Percentiles rank a stretch among this genome's conserved stretches.
Conservation (phyloP, 345 rosid species). For the Aquilaria sinensis region DNA sequence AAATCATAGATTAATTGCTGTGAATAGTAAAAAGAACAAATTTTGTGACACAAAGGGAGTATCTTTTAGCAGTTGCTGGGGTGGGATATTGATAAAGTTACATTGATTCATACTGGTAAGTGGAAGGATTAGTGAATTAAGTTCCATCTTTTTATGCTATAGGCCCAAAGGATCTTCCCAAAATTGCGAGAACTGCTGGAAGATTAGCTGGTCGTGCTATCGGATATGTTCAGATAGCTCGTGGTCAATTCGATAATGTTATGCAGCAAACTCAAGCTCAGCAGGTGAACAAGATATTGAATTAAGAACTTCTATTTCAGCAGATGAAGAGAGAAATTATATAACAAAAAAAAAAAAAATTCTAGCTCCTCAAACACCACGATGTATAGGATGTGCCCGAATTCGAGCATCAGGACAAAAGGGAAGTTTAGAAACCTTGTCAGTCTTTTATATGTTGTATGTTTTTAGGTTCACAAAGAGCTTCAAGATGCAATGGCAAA, state of each 20-base stretch:
- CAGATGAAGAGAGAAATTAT: too few relatives aligned
- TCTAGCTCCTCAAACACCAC: too few relatives aligned
- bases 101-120: neutral
- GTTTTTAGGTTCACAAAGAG: constrained; percentile 70
- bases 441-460: neutral
- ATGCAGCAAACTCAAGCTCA: constrained; percentile 92
- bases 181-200: constrained; percentile 71
- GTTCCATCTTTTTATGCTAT: constrained; percentile 8
- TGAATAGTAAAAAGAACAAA: too few relatives aligned
- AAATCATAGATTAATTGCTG: too few relatives aligned
- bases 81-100: neutral
- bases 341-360: too few relatives aligned
- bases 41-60: neutral
- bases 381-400: too few relatives aligned
- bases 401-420: too few relatives aligned
- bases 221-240: constrained; percentile 78
- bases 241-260: constrained; percentile 74
- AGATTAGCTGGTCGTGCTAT: constrained; percentile 73
- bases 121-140: constrained; percentile 1
- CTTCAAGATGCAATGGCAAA: constrained; percentile 84
- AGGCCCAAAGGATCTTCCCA: constrained; percentile 87
- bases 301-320: too few relatives aligned
- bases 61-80: neutral
- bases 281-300: constrained; percentile 37
- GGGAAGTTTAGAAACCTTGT: too few relatives aligned